These are phyloP conservation scores for Deakozyma indianensis DNA, from an alignment of 805 yeast genomes.

Conservation along the genomic window DNA sequence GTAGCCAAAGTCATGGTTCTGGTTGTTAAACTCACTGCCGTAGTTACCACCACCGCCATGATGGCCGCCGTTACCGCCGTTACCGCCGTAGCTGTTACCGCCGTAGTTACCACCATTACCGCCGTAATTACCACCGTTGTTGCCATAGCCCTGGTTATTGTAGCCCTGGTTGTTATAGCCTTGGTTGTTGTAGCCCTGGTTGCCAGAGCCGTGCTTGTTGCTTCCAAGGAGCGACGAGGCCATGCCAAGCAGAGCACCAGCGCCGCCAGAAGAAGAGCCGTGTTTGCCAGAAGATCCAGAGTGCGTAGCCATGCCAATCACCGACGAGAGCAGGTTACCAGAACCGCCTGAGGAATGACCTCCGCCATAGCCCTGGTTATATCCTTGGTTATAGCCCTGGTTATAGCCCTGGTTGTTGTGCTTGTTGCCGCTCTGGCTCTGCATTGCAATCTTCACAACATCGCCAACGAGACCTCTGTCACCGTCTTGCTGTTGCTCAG, in stretches of 20 bases:
- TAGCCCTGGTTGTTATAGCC: not conserved
- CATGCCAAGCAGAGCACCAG: not conserved
- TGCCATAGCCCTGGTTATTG: slow-evolving; percentile 1
- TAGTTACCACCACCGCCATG: not conserved
- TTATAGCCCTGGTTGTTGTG: not conserved
- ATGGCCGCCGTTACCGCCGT: not conserved
- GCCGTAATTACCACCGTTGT: slow-evolving; percentile 1
- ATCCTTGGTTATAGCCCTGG: not conserved
- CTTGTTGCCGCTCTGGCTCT: not conserved
- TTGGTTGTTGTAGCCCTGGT: slow-evolving; percentile 10
- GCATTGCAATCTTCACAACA: not conserved
- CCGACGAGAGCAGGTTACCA: not conserved
- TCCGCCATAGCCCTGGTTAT: not conserved
- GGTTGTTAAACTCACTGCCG: not conserved
- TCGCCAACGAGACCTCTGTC: not conserved
- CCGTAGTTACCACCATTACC: not conserved
- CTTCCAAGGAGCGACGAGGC: not conserved
- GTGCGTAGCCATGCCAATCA: not conserved
- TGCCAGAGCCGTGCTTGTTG: slow-evolving; percentile 13
- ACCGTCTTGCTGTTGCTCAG: not conserved
- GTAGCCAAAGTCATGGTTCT: not conserved
- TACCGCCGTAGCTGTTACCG: not conserved
- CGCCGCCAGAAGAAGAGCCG: not conserved
- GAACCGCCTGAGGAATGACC: not conserved
- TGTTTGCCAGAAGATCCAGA: not conserved